Conservation (phyloP, 495 filamentous ascomycete species). For the Tricharina praecox region DNA sequence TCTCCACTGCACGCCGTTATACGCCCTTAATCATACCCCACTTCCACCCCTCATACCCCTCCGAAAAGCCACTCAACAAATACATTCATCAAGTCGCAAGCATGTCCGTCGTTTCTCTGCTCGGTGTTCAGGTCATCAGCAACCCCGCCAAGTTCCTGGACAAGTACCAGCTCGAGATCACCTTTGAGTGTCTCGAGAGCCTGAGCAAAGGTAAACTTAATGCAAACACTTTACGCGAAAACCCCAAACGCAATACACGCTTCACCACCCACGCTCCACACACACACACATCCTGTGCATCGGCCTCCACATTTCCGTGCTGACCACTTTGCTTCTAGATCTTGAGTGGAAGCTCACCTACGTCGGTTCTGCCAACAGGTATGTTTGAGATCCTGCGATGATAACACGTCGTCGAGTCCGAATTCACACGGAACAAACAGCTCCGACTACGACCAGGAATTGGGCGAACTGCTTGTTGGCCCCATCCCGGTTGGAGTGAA, state of each 20-base stretch:
- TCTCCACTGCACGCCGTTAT: too few species aligned
- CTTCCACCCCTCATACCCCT: too few species aligned
- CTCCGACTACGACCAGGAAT: constrained; percentile 92
- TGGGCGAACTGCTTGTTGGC: constrained; percentile 88
- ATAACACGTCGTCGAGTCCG: constrained; percentile 1
- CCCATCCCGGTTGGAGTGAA: constrained; percentile 94
- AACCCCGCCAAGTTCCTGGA: constrained; percentile 84
- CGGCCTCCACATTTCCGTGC: too few species aligned
- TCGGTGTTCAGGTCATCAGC: constrained; percentile 88
- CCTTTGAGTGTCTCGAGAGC: constrained; percentile 87
- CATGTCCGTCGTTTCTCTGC: constrained; percentile 93
- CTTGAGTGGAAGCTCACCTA: constrained; percentile 99
- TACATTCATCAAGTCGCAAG: too few species aligned
- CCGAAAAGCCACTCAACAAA: too few species aligned
- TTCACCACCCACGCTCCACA: too few species aligned
- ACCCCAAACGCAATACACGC: too few species aligned
- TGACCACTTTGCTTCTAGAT: constrained; percentile 37
- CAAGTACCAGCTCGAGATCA: constrained; percentile 92
- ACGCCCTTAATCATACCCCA: too few species aligned
- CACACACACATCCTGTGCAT: too few species aligned
- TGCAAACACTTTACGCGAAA: neutral
- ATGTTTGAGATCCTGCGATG: constrained; percentile 28
- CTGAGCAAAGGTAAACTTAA: constrained; percentile 61
- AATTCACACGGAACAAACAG: too few species aligned
- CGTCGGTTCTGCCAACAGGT: constrained; percentile 94